Evolutionary conservation across 495 filamentous ascomycete species (phyloP).

Genomic region (Parathielavia appendiculata): DNA sequence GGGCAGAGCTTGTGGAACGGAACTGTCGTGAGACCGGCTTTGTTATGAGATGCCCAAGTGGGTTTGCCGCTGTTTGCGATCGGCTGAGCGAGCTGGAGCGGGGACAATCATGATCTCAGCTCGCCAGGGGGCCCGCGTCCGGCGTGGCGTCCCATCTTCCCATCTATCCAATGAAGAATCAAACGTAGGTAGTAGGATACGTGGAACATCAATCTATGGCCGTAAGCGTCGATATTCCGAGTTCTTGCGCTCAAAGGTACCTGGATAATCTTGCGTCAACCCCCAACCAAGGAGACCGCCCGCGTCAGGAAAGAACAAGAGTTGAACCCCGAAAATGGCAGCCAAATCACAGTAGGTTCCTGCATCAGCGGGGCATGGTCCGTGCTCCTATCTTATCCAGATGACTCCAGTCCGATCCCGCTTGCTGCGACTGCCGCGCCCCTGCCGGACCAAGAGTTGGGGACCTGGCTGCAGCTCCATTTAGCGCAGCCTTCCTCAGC

Average conservation of each 20-base stretch:
- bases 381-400: not conserved
- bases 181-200: too few species aligned
- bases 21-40: not conserved
- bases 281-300: too few species aligned
- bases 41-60: not conserved
- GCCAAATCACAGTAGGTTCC: not conserved
- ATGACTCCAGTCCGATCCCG: too few species aligned
- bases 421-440: too few species aligned
- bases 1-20: constrained; percentile 1
- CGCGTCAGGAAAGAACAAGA: too few species aligned
- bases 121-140: constrained; percentile 3
- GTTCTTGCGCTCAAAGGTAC: too few species aligned
- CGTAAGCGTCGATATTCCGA: too few species aligned
- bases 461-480: not conserved
- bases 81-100: not conserved
- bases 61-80: not conserved
- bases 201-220: too few species aligned
- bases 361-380: constrained; percentile 7
- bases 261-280: too few species aligned
- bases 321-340: not conserved
- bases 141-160: not conserved
- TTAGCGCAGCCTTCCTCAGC: not conserved
- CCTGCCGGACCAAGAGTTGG: too few species aligned
- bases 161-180: too few species aligned
- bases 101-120: constrained; percentile 6